These are phyloP conservation scores for Lentinula sp. DNA, from an alignment of 768 basidiomycete genomes.

Conservation along the genomic window DNA sequence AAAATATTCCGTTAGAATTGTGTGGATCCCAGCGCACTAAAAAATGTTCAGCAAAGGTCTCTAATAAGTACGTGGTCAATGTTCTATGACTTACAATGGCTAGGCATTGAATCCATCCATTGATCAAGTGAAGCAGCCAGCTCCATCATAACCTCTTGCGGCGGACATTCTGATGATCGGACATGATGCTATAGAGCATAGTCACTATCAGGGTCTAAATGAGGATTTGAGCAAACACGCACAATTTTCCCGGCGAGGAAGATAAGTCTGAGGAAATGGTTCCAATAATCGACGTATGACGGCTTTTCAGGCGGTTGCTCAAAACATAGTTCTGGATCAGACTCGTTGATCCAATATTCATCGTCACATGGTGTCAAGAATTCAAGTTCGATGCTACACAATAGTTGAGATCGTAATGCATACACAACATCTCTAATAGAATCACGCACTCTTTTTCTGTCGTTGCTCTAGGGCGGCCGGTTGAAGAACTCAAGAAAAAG, in stretches of 20 bases:
- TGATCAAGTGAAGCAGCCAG: conserved; percentile 54
- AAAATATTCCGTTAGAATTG: conserved; percentile 21
- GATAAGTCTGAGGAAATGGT: conserved; percentile 37
- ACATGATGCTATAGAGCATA: neutral
- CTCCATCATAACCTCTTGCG: conserved; percentile 47
- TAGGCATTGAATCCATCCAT: conserved; percentile 58
- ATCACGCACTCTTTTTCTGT: conserved; percentile 50
- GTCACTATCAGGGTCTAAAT: conserved; percentile 23
- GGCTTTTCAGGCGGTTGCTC: conserved; percentile 48
- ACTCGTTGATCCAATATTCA: conserved; percentile 50
- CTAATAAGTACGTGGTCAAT: neutral
- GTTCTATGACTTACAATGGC: conserved; percentile 34
- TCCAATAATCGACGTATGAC: conserved; percentile 38
- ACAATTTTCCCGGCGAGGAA: conserved; percentile 42
- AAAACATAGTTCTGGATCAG: conserved; percentile 35
- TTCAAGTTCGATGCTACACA: conserved; percentile 52
- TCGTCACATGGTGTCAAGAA: conserved; percentile 60
- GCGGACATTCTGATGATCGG: conserved; percentile 18
- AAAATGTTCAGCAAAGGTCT: neutral
- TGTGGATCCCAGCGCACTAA: conserved; percentile 18
- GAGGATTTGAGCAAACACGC: conserved; percentile 42
- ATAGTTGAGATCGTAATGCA: neutral
- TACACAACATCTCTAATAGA: neutral
- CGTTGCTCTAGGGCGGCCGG: conserved; percentile 54
- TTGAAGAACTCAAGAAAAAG: conserved; percentile 20